Conservation (phyloP, 2,329 filamentous ascomycete species). For the Colletotrichum ledebouriae region DNA sequence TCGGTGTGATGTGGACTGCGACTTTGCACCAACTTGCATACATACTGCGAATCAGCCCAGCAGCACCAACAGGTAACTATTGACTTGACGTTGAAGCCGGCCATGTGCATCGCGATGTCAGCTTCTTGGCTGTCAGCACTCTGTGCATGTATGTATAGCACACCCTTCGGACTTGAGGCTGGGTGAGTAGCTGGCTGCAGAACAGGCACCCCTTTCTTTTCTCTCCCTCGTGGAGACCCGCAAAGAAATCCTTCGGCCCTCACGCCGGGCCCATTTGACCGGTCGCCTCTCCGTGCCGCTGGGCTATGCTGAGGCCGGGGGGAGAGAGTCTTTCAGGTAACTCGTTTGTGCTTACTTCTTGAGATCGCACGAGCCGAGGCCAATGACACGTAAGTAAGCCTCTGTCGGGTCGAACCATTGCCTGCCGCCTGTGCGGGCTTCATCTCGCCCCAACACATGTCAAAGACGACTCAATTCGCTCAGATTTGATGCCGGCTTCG, state of each 20-base stretch:
- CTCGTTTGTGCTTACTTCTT: conserved; percentile 15
- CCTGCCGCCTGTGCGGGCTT: conserved; percentile 1
- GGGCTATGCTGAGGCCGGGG: conserved; percentile 20
- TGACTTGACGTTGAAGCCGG: conserved; percentile 17
- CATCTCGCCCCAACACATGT: background rate
- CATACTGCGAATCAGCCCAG: background rate
- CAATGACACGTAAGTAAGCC: background rate
- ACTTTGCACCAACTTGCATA: conserved; percentile 29
- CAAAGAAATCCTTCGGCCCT: conserved; percentile 1
- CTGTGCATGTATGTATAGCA: conserved; percentile 16
- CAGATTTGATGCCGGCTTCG: too few species aligned
- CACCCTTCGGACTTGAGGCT: background rate
- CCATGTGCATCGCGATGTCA: conserved; percentile 24
- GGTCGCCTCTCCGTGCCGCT: conserved; percentile 26
- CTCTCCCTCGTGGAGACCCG: background rate
- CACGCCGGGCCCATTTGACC: conserved; percentile 10
- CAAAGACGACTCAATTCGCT: background rate
- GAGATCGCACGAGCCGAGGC: conserved; percentile 14
- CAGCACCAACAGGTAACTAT: background rate
- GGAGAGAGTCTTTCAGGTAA: background rate
- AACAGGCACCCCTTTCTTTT: background rate
- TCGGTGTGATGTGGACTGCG: conserved; percentile 7
- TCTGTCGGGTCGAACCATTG: conserved; percentile 5
- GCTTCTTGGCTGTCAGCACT: conserved; percentile 36
- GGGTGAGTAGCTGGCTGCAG: background rate